Evolutionary conservation across 2,329 filamentous ascomycete species (phyloP), one percentile per base, ranked within the genome.

Genomic region (Ophiostoma sp.): DNA sequence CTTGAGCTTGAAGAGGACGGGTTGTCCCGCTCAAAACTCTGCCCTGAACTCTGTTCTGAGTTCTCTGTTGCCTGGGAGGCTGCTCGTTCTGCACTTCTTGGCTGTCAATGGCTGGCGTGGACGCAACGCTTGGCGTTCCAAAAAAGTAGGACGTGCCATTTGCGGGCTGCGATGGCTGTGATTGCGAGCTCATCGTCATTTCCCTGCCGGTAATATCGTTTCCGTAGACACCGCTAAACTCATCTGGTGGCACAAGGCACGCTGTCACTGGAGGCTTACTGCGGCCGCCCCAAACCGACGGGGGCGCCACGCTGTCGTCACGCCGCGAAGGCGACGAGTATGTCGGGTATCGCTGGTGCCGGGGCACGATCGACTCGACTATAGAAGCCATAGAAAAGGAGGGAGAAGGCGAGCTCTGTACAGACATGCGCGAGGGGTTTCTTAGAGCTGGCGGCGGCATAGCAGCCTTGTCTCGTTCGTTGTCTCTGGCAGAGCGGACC

Each of bases 261-360:
- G 72, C 70, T 2, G 70, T 72, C 4, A 67, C 33, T 11, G 54
- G 68, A 0, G 73, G 73, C 67, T 73, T 73, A 33, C 67, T 67
- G 8, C 48, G 60, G 7, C 54, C 66, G 1, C 71, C 68, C 73
- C 73, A 74, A 11, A 44, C n/a, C 0, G 71, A 62, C 0, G 73
- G 73, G 0, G 73, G 67, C 1, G 66, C 17, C 4, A 33, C 71
- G 11, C 35, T 66, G 13, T 57, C 69, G 4, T 69, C 68, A 27
- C 48, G 35, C 6, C 65, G 70, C 4, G 70, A 69, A 2, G 73
- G 73, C 6, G 72, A 69, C 10, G 48, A 33, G 48, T 72, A 71
- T 0, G 48, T 23, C 3, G 41, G 10, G 17, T 33, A 73, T 1
- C 70, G 69, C 17, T 41, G 39, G 1, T 39, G 69, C 1, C 60